Evolutionary conservation across 2,329 filamentous ascomycete genomes (phyloP).

Genomic region (Paecilomyces dactylethromorphus): DNA sequence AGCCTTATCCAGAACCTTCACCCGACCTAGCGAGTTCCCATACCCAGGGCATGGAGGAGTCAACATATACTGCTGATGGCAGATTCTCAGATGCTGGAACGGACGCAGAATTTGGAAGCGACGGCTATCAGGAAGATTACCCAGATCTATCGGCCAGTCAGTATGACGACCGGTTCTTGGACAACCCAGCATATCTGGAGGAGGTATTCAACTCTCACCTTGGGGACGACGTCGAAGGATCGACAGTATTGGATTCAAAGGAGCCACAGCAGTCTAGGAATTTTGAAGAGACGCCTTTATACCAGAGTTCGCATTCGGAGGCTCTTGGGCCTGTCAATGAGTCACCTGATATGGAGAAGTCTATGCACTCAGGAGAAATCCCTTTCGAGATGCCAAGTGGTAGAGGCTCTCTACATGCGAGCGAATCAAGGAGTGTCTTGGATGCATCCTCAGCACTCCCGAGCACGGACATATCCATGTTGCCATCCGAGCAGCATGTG

Average conservation of each 20-base stretch:
- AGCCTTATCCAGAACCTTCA: constrained; percentile 10
- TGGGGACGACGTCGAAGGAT: constrained; percentile 23
- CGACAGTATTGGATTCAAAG: constrained; percentile 9
- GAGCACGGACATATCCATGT: neutral
- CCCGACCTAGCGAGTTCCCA: neutral
- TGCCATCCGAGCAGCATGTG: neutral
- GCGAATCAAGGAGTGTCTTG: neutral
- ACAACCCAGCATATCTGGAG: constrained; percentile 33
- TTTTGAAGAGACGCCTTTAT: constrained; percentile 11
- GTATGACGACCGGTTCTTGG: constrained; percentile 23
- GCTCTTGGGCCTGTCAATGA: neutral
- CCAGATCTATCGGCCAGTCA: constrained; percentile 16
- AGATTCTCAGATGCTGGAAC: constrained; percentile 38
- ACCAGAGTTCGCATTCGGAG: constrained; percentile 11
- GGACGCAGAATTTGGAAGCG: constrained; percentile 23
- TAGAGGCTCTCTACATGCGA: neutral
- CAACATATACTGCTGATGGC: constrained; percentile 29
- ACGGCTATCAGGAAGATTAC: constrained; percentile 19
- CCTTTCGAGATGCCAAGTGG: neutral
- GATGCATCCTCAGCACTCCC: neutral
- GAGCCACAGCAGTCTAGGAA: constrained; percentile 2
- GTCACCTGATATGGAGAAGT: constrained; percentile 3
- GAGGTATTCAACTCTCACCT: constrained; percentile 30
- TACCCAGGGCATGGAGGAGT: constrained; percentile 19
- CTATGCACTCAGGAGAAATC: neutral